Evolutionary conservation across 176 grass and related monocot species (phyloP).

Genomic region (Cocos nucifera): DNA sequence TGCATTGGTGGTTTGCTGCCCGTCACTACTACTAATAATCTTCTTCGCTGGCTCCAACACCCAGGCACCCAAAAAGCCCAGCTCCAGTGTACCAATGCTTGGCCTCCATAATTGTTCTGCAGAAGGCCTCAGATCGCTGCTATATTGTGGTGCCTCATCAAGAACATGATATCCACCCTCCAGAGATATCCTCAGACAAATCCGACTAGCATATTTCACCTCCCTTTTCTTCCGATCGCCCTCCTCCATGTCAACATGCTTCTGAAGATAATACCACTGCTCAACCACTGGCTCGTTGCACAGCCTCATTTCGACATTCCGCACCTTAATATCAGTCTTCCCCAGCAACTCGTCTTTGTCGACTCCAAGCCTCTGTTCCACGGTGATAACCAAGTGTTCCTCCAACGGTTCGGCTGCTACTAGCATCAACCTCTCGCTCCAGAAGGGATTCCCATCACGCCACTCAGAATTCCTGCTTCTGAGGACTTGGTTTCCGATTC

Average conservation of each 20-base stretch:
- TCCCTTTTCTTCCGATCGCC: no score
- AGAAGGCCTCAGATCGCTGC: conserved; percentile 78
- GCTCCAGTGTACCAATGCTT: conserved; percentile 63
- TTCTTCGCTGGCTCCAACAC: no score
- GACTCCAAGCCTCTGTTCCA: conserved; percentile 52
- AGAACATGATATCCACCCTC: conserved; percentile 92
- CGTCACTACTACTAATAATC: conserved; percentile 52
- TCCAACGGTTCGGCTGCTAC: conserved; percentile 90
- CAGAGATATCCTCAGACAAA: conserved; percentile 37
- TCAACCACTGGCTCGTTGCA: conserved; percentile 11
- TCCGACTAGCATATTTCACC: no score
- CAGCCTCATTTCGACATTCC: conserved; percentile 50
- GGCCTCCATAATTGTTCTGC: conserved; percentile 70
- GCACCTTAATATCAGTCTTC: conserved; percentile 48
- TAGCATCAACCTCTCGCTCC: conserved; percentile 85
- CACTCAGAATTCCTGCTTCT: conserved; percentile 40
- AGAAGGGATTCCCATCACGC: conserved; percentile 45
- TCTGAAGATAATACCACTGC: no score
- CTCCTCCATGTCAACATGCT: no score
- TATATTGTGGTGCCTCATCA: conserved; percentile 93
- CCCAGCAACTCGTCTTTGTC: conserved; percentile 76
- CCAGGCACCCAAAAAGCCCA: conserved; percentile 60
- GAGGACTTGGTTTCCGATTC: conserved; percentile 62
- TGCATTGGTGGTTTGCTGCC: conserved; percentile 51
- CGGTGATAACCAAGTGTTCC: conserved; percentile 68